These are phyloP conservation scores for Nemania sp. DNA, from an alignment of 2,329 filamentous ascomycete species.

Conservation along the genomic window DNA sequence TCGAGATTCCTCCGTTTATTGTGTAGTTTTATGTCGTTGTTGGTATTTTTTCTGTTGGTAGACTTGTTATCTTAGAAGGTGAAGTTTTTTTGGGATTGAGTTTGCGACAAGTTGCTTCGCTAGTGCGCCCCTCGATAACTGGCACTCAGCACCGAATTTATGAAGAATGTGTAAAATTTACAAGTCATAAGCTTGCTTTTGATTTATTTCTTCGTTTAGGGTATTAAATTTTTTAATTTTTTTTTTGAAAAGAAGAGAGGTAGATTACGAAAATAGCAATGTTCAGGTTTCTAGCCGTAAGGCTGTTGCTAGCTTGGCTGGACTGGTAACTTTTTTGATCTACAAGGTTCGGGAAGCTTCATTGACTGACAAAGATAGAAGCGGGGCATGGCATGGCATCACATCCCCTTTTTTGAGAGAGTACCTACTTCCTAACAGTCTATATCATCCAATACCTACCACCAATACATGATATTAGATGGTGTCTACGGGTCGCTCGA, in stretches of 20 bases:
- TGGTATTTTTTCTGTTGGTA: not conserved
- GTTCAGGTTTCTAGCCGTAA: not conserved
- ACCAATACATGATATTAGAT: no score
- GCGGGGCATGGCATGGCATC: slow-evolving; percentile 31
- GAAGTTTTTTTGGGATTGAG: not conserved
- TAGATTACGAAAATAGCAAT: not conserved
- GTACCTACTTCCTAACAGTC: not conserved
- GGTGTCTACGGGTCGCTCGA: not conserved
- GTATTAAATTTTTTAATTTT: not conserved
- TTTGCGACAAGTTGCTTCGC: slow-evolving; percentile 4
- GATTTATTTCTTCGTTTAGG: not conserved
- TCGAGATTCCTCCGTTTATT: not conserved
- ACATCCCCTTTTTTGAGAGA: not conserved
- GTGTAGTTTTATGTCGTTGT: not conserved
- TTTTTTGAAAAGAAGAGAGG: no score
- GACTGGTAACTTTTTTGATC: slow-evolving; percentile 35
- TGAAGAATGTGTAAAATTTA: not conserved
- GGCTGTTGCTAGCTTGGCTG: slow-evolving; percentile 9
- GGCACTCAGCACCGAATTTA: not conserved
- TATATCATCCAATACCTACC: not conserved
- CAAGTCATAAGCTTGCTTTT: not conserved
- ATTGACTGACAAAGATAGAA: slow-evolving; percentile 40
- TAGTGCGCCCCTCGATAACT: not conserved
- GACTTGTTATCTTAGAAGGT: not conserved
- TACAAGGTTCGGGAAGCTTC: slow-evolving; percentile 50